Evolutionary conservation across 257 asterid species (phyloP), one percentile per base, ranked within the genome.

Genomic region (Salvia rosmarinus): DNA sequence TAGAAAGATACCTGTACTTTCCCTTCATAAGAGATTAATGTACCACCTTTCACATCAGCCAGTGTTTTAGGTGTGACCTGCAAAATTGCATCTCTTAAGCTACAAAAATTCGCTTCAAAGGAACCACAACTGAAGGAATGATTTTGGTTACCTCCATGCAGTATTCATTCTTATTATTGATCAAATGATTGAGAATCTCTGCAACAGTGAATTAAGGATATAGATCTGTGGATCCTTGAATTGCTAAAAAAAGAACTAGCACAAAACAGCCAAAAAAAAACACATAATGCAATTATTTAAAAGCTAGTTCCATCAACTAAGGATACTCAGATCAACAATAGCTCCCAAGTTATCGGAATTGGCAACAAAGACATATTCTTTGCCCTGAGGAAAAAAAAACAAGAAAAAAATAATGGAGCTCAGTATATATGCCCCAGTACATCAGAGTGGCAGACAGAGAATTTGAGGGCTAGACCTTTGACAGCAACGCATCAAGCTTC

Each of bases 41-140:
- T 95, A 76, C 99, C 99, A 76, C 99, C 99, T 86, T 95, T 95
- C 52, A 95, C 99, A 58, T 91, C 99, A 74, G 99, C 98, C 68
- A 91, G 80, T 12, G 99, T 95, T 86, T 95, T 95, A 35, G 99
- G 98, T 34, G 99, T 95, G 77, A 95, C 99, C 99, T 95, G 90
- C 81, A 72, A 72, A 62, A 62, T 49, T 20, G 62, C 60, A 10
- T 49, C 62, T 40, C 49, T 67, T 78, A 56, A 65, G 44, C 71
- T 19, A 68, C 75, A 37, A 51, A 39, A 60, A 17, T 40, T 25
- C 16, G 52, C 32, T 56, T 34, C 1, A 34, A 6, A 44, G 56
- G 39, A 77, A 63, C 13, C 19, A 57, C 46, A 74, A 35, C 13
- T 43, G 13, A 59, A 65, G 25, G 66, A 25, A 14, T 51, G 34